Percentiles rank a stretch among this genome's conserved stretches.
Conservation (phyloP, 73 alveolate species). For the Paramecium tetraurelia region DNA sequence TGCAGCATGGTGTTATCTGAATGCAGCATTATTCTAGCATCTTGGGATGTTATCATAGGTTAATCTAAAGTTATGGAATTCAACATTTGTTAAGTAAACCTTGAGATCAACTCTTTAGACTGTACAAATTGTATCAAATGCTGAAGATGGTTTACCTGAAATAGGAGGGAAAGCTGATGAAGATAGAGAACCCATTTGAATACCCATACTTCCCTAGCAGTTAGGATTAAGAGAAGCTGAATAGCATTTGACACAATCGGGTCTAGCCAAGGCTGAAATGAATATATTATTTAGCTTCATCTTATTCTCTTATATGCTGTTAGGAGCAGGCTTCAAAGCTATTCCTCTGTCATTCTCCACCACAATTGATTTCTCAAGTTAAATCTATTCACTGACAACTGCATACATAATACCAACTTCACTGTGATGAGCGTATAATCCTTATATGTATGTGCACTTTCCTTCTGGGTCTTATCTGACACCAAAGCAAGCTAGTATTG, state of each 20-base stretch:
- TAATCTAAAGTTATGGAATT: not conserved
- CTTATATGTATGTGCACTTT: not conserved
- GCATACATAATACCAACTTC: not conserved
- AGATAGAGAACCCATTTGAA: not conserved
- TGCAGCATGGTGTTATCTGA: conserved; percentile 39
- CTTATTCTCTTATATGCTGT: not conserved
- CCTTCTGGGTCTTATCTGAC: not conserved
- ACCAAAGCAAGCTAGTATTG: conserved; percentile 5
- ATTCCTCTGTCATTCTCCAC: not conserved
- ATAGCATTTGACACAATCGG: not conserved
- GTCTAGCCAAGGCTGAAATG: conserved; percentile 1
- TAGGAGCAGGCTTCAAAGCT: not conserved
- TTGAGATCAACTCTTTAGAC: conserved; percentile 2
- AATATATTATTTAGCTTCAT: not conserved
- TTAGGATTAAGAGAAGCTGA: not conserved
- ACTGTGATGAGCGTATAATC: not conserved
- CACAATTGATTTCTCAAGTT: not conserved
- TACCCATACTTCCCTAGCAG: not conserved
- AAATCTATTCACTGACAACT: not conserved
- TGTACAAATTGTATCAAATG: conserved; percentile 33
- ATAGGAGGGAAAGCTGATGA: conserved; percentile 45
- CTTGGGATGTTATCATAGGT: not conserved
- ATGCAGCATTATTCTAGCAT: conserved; percentile 9
- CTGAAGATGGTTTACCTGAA: not conserved
- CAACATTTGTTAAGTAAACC: conserved; percentile 33